Percentiles rank a stretch among this genome's conserved stretches.
Conservation (phyloP, 192 early-diverging fungal species). For the Fimicolochytrium jonesii region DNA sequence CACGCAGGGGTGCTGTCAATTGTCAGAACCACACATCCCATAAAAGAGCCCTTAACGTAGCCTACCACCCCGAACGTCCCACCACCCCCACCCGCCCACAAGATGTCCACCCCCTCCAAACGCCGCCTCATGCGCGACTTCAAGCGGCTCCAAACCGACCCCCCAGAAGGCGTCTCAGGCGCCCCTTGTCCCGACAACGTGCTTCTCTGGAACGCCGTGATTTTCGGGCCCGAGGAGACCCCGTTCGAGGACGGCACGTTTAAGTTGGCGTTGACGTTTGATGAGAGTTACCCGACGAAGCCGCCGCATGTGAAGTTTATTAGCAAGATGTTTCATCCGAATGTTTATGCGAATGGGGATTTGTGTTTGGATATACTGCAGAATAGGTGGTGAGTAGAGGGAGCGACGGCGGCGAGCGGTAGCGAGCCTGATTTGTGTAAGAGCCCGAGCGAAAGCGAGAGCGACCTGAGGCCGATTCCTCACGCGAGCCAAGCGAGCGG, state of each 20-base stretch:
- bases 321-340: conserved; percentile 96
- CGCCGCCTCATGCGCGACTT: conserved; percentile 97
- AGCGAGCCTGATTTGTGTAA: too few relatives aligned
- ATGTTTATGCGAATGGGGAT: conserved; percentile 94
- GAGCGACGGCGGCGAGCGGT: too few relatives aligned
- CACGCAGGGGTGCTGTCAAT: too few relatives aligned
- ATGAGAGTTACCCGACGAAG: conserved; percentile 97
- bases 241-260: conserved; percentile 97
- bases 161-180: conserved; percentile 82
- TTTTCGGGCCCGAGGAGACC: conserved; percentile 89
- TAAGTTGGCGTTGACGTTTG: conserved; percentile 89
- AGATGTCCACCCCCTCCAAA: conserved; percentile 92
- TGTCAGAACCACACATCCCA: too few relatives aligned
- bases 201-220: conserved; percentile 98
- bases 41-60: too few relatives aligned
- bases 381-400: conserved; percentile 72
- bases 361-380: conserved; percentile 97
- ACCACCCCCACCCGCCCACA: not conserved
- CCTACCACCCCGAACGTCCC: not conserved
- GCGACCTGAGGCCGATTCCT: too few relatives aligned
- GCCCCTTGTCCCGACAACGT: conserved; percentile 96
- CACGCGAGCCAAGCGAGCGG: too few relatives aligned
- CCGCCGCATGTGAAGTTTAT: conserved; percentile 94
- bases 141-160: conserved; percentile 90
- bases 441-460: too few relatives aligned